A percentile compares a stretch with the other conserved stretches of the same genome.
These are phyloP conservation scores for Microdochium paspali DNA, from an alignment of 2,329 filamentous ascomycete species.

Conservation along the genomic window DNA sequence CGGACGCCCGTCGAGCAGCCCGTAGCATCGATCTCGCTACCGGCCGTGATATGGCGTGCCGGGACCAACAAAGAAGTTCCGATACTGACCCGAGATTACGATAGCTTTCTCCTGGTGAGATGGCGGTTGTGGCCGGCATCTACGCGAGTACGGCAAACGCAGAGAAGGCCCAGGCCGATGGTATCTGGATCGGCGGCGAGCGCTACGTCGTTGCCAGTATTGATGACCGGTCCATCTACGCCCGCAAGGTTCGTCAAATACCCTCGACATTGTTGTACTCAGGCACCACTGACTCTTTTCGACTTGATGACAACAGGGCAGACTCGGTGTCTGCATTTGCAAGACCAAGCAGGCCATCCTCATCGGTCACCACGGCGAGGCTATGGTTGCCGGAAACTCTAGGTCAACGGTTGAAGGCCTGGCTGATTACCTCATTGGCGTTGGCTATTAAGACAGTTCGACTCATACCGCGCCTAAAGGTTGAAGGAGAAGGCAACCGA, in stretches of 20 bases:
- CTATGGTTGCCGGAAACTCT: slow-evolving; percentile 63
- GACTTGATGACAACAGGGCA: slow-evolving; percentile 54
- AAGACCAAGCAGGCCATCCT: slow-evolving; percentile 87
- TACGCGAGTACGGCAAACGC: slow-evolving; percentile 32
- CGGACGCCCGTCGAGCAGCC: too few species aligned
- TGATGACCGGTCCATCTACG: slow-evolving; percentile 73
- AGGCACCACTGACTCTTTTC: background rate
- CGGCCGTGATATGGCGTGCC: background rate
- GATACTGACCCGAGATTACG: too few species aligned
- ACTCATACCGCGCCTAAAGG: slow-evolving; percentile 4
- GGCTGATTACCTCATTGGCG: slow-evolving; percentile 75
- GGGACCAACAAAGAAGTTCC: background rate
- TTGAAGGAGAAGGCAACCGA: background rate
- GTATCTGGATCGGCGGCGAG: slow-evolving; percentile 66
- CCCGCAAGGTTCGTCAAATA: slow-evolving; percentile 71
- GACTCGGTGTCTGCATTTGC: slow-evolving; percentile 69
- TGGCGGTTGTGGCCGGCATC: slow-evolving; percentile 47
- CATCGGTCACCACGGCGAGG: slow-evolving; percentile 76
- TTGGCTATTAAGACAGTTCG: slow-evolving; percentile 54
- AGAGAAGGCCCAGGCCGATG: slow-evolving; percentile 61
- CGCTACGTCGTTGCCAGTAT: slow-evolving; percentile 71
- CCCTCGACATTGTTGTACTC: background rate
- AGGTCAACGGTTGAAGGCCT: slow-evolving; percentile 73
- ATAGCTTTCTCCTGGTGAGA: slow-evolving; percentile 49
- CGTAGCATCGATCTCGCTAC: too few species aligned